Evolutionary conservation across 2,329 filamentous ascomycete species (phyloP).

Genomic region (Fusarium poae): DNA sequence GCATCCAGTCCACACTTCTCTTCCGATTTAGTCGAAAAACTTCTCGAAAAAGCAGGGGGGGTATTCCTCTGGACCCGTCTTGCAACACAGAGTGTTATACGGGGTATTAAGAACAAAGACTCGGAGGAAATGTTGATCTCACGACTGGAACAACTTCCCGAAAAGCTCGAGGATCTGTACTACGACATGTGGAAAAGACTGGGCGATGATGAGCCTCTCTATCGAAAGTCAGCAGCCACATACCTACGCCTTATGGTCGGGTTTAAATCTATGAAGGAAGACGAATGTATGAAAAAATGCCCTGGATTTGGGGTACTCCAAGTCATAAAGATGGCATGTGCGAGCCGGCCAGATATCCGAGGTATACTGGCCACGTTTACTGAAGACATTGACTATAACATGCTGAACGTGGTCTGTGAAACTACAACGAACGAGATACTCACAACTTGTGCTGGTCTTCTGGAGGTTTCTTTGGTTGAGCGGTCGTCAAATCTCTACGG

Average conservation of each 20-base stretch:
- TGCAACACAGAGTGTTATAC: not conserved
- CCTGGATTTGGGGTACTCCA: not conserved
- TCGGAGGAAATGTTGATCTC: not conserved
- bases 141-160: not conserved
- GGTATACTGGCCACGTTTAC: not conserved
- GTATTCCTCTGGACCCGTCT: not conserved
- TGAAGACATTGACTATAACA: not conserved
- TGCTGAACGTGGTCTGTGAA: not conserved
- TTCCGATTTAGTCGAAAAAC: accelerated
- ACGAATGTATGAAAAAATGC: accelerated
- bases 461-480: accelerated
- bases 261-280: not conserved
- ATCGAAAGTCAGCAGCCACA: not conserved
- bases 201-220: not conserved
- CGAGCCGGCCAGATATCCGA: not conserved
- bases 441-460: not conserved
- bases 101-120: not conserved
- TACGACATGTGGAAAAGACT: not conserved
- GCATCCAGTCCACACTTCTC: no score
- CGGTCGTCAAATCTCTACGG: accelerated
- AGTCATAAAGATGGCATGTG: not conserved
- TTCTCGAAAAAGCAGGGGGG: not conserved
- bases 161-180: not conserved
- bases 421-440: not conserved
- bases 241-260: not conserved